A percentile compares a stretch with the other conserved stretches of the same genome.
Evolutionary conservation across 108 stramenopile genomes (phyloP).

Genomic region (Fistulifera solaris): DNA sequence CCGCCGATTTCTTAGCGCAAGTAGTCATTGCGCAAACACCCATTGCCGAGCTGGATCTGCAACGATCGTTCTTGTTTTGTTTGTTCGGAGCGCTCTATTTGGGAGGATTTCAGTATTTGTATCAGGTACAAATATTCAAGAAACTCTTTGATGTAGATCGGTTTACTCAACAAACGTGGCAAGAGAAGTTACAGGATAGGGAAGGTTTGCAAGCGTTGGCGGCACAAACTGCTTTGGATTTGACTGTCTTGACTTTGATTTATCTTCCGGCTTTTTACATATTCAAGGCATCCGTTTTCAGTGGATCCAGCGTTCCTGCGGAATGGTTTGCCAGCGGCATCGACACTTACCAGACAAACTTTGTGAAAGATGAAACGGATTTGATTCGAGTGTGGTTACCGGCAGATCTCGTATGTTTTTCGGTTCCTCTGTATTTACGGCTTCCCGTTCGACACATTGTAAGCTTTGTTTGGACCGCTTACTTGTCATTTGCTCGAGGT

Average conservation of each 20-base stretch:
- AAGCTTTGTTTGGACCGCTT: slow-evolving; percentile 57
- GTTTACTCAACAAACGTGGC: slow-evolving; percentile 43
- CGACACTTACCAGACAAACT: slow-evolving; percentile 35
- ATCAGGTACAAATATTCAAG: slow-evolving; percentile 63
- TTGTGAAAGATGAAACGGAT: slow-evolving; percentile 49
- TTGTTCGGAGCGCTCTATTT: slow-evolving; percentile 45
- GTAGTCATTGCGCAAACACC: slow-evolving; percentile 42
- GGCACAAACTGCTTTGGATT: slow-evolving; percentile 54
- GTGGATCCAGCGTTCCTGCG: slow-evolving; percentile 30
- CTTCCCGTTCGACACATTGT: slow-evolving; percentile 55
- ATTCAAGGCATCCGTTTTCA: slow-evolving; percentile 61
- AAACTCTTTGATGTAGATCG: slow-evolving; percentile 49
- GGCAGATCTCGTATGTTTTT: slow-evolving; percentile 54
- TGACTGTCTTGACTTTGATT: slow-evolving; percentile 39
- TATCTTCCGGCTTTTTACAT: slow-evolving; percentile 65
- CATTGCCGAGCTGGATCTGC: slow-evolving; percentile 28
- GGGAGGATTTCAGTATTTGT: slow-evolving; percentile 63
- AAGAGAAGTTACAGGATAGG: slow-evolving; percentile 38
- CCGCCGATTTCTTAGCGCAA: slow-evolving; percentile 48
- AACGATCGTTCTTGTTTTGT: slow-evolving; percentile 38
- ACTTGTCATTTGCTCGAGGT: slow-evolving; percentile 49
- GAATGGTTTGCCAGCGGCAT: slow-evolving; percentile 39
- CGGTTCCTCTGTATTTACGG: slow-evolving; percentile 50
- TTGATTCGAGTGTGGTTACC: slow-evolving; percentile 48
- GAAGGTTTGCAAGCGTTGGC: slow-evolving; percentile 36